Conservation (phyloP, 1,284 basidiomycete species). For the Apiotrichum brassicae region DNA sequence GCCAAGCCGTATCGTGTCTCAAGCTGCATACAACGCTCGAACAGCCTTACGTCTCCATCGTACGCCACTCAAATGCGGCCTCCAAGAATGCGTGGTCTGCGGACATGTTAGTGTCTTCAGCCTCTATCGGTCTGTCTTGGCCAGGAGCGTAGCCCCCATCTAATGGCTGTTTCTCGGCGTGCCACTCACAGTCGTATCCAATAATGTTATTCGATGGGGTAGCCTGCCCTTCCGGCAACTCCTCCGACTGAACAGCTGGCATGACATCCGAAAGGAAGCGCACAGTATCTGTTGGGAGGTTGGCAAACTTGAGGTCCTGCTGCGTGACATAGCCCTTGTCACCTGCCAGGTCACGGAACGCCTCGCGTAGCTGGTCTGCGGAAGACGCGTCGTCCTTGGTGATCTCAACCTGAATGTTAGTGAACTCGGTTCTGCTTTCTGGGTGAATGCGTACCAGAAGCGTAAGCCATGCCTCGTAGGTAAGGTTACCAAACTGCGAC, state of each 20-base stretch:
- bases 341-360: conserved; percentile 84
- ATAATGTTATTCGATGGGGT: neutral
- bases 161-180: no score
- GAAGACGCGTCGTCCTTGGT: conserved; percentile 87
- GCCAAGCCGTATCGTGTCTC: no score
- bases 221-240: conserved; percentile 4
- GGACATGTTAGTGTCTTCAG: neutral
- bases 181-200: conserved; percentile 41
- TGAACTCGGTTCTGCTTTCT: neutral
- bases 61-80: conserved; percentile 25
- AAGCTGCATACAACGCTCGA: no score
- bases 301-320: conserved; percentile 81
- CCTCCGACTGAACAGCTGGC: conserved; percentile 19
- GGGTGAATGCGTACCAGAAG: conserved; percentile 57
- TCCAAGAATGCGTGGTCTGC: conserved; percentile 40
- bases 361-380: conserved; percentile 81
- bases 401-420: conserved; percentile 67
- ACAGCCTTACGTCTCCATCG: neutral
- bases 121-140: no score
- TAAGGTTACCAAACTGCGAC: conserved; percentile 77
- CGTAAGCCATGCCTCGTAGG: conserved; percentile 91
- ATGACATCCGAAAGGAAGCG: conserved; percentile 63
- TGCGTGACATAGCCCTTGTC: conserved; percentile 89
- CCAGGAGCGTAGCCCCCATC: no score
- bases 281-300: conserved; percentile 69